These are phyloP conservation scores for Aureobasidium sp. DNA, from an alignment of 2,329 filamentous ascomycete species.

Conservation along the genomic window DNA sequence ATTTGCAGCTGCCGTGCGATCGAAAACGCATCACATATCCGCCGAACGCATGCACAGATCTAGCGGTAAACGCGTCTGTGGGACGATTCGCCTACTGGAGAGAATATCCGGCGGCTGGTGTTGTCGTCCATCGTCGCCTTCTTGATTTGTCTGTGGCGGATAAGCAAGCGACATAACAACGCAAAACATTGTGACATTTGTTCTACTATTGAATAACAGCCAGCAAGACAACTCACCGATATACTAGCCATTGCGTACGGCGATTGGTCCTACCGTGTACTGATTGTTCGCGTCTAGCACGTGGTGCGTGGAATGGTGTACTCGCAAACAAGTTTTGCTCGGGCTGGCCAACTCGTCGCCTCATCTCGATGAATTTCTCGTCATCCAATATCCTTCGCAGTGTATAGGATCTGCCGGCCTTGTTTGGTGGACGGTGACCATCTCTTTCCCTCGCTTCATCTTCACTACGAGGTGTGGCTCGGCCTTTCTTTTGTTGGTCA, in stretches of 20 bases:
- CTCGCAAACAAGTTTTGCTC: neutral
- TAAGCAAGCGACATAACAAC: too few relatives aligned
- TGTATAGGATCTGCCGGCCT: neutral
- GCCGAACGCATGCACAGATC: conserved; percentile 1
- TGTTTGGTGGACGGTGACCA: neutral
- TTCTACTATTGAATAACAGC: neutral
- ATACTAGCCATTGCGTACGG: neutral
- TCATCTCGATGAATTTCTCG: neutral
- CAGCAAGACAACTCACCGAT: neutral
- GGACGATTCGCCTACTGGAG: neutral
- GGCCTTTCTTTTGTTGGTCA: conserved; percentile 1
- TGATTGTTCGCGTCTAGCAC: neutral
- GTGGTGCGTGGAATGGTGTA: neutral
- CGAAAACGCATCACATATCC: neutral
- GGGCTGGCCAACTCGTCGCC: neutral
- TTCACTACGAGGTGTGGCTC: neutral
- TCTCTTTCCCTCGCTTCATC: too few relatives aligned
- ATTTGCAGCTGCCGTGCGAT: neutral
- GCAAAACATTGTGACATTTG: neutral
- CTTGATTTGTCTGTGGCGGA: neutral
- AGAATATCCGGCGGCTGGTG: neutral
- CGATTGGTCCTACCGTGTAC: neutral
- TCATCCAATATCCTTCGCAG: neutral
- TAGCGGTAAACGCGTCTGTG: conserved; percentile 11
- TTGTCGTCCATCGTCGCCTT: neutral